Conservation (phyloP, 257 asterid genomes). For the Pogostemon cablin region DNA sequence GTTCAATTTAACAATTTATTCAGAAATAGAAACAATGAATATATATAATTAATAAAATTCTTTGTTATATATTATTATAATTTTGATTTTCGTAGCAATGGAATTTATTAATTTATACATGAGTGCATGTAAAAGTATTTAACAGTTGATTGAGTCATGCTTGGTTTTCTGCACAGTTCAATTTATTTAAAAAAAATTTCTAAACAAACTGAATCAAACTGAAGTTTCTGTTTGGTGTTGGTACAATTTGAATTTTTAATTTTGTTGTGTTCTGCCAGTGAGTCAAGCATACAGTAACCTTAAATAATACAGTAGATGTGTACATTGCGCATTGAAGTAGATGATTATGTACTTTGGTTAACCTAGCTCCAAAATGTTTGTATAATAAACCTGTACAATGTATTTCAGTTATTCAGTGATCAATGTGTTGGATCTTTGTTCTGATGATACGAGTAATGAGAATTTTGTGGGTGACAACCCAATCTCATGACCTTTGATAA, state of each 20-base stretch:
- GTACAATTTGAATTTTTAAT: background rate
- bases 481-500: constrained; percentile 19
- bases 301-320: background rate
- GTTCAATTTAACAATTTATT: background rate
- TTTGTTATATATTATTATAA: too few relatives aligned
- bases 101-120: too few relatives aligned
- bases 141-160: background rate
- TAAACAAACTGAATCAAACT: background rate
- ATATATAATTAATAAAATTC: too few relatives aligned
- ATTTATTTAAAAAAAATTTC: background rate
- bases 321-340: background rate
- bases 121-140: background rate
- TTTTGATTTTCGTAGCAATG: too few relatives aligned
- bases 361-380: background rate
- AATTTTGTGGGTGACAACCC: background rate
- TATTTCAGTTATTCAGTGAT: constrained; percentile 16
- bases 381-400: background rate
- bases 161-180: background rate
- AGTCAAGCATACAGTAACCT: background rate
- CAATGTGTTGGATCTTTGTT: constrained; percentile 6
- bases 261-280: background rate
- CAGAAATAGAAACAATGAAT: too few relatives aligned
- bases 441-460: constrained; percentile 4
- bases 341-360: background rate
- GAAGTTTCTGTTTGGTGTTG: background rate